These are phyloP conservation scores for Schizosaccharomyces octosporus DNA, from an alignment of 805 yeast species.

Conservation along the genomic window DNA sequence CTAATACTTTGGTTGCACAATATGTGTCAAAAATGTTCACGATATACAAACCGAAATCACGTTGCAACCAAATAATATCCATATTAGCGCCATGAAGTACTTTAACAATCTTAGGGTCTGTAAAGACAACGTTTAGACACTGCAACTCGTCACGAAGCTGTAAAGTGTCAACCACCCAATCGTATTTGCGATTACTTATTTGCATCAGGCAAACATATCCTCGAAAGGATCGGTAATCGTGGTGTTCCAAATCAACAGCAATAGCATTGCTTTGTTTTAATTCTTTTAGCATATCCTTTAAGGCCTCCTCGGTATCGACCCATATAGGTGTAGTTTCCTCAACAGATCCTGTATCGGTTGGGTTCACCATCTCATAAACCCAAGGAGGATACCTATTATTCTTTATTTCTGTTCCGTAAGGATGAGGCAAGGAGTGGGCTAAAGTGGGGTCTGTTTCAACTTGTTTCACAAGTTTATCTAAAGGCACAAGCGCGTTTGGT, in stretches of 20 bases:
- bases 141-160: slow-evolving; percentile 48
- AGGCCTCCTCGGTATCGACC: slow-evolving; percentile 35
- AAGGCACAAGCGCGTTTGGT: slow-evolving; percentile 40
- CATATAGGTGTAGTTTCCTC: slow-evolving; percentile 28
- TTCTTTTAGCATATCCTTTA: slow-evolving; percentile 30
- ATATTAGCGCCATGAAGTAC: slow-evolving; percentile 90
- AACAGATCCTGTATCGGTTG: slow-evolving; percentile 40
- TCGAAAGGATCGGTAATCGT: slow-evolving; percentile 67
- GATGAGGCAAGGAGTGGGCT: slow-evolving; percentile 18
- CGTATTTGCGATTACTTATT: slow-evolving; percentile 54
- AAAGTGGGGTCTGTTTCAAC: slow-evolving; percentile 10
- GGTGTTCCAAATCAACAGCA: slow-evolving; percentile 92
- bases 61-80: slow-evolving; percentile 92
- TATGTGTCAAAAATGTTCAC: slow-evolving; percentile 82
- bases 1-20: slow-evolving; percentile 63
- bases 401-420: slow-evolving; percentile 54
- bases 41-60: slow-evolving; percentile 77
- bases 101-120: slow-evolving; percentile 60
- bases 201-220: slow-evolving; percentile 90
- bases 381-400: slow-evolving; percentile 41
- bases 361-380: slow-evolving; percentile 23
- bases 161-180: slow-evolving; percentile 71
- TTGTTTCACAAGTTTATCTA: slow-evolving; percentile 23
- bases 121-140: slow-evolving; percentile 43
- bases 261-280: slow-evolving; percentile 32